A percentile compares a stretch with the other conserved stretches of the same genome.
Evolutionary conservation across 441 rosid species (phyloP).

Genomic region (Gossypium gossypioides): DNA sequence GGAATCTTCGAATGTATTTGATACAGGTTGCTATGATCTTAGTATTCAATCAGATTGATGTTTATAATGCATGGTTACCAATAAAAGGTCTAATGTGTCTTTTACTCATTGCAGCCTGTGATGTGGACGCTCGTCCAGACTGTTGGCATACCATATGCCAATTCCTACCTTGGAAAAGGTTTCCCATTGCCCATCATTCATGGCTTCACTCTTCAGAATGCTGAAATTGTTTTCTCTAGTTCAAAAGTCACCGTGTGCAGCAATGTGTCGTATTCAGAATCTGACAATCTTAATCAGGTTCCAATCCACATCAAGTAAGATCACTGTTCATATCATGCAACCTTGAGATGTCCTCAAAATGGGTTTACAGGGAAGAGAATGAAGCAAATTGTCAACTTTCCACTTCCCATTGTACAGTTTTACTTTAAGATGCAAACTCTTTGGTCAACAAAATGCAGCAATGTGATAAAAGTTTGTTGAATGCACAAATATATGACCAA

Average conservation of each 20-base stretch:
- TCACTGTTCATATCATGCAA: background rate
- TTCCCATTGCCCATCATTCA: slow-evolving; percentile 82
- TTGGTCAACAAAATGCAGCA: background rate
- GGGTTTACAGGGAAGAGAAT: background rate
- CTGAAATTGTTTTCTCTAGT: slow-evolving; percentile 40
- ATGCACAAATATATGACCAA: background rate
- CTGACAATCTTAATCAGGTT: slow-evolving; percentile 3
- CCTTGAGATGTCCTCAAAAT: background rate
- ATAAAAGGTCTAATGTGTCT: background rate
- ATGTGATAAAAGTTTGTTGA: background rate
- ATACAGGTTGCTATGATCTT: slow-evolving; percentile 44
- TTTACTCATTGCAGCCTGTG: slow-evolving; percentile 46
- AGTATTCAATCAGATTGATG: background rate
- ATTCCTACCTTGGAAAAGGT: slow-evolving; percentile 54
- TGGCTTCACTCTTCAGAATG: slow-evolving; percentile 63
- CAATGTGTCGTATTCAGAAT: slow-evolving; percentile 42
- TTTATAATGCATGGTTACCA: background rate
- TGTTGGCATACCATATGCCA: slow-evolving; percentile 63
- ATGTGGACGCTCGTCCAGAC: slow-evolving; percentile 77
- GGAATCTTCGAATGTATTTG: slow-evolving; percentile 60
- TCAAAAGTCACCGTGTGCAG: slow-evolving; percentile 59
- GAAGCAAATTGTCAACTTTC: background rate
- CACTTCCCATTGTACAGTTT: background rate
- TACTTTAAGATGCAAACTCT: background rate
- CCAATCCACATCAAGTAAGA: background rate